Base-by-base conservation (phyloP, 2,329 filamentous ascomycete species). In the Phoma sp. region DNA sequence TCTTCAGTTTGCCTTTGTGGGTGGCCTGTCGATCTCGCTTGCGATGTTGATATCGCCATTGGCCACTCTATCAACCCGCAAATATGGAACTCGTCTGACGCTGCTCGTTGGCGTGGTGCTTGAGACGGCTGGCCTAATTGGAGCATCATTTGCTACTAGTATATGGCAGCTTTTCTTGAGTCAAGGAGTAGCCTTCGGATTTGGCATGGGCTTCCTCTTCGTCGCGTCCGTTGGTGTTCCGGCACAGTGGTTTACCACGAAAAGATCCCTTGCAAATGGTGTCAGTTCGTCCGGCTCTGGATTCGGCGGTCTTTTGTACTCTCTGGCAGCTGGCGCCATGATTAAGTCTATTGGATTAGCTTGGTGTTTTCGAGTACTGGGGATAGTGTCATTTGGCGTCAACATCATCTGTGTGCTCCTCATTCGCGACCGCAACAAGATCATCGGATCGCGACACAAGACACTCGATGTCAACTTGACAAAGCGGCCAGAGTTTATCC, bases 301-400 rank as follows among this genome's bases (percentile, higher is more conserved):
- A 0, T 58, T 74, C 2, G 77, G 77, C 0, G 77, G 77, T 0
- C 36, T 76, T 4, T 59, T 71, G 9, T 34, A 57, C 7, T 47
- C 52, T 4, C 50, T 72, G 12, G 70, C 60, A 0, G 72, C 72
- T 2, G 52, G 60, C 17, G 58, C 72, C 2, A 75, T 78, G 69
- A 76, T 78, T 18, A 43, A 56, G 5, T 38, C 47, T 3, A 56
- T 76, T 5, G 62, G 66, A 1, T 53, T 77, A 0, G 53, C 51
- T 62, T 88, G 15, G 70, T 75, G 21, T 72, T 84, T 39, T 67
- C 68, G 48, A n/a, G 66, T 32, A 70, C 80, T 61, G 36, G 74
- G 47, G 67, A 73, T 73, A 7, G 56, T 65, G 5, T 57, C 54
- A 1, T 58, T 67, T 10, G 59, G 55, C 1, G 63, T 62, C 3